Evolutionary conservation across 805 yeast species (phyloP).

Genomic region (Torulaspora franciscae): DNA sequence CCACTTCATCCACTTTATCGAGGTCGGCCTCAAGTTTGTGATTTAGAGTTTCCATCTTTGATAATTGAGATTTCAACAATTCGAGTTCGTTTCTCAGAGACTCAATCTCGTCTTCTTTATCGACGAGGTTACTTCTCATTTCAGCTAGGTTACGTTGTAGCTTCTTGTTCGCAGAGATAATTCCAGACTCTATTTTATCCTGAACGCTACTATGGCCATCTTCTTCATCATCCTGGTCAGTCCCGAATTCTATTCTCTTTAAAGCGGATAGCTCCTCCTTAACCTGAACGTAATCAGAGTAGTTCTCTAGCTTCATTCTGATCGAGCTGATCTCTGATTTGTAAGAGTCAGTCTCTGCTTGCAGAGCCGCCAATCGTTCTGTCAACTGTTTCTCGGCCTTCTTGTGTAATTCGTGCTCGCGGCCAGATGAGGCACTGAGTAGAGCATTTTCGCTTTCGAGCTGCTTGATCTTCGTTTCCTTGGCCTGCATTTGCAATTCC

Average conservation of each 20-base stretch:
- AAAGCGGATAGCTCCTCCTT: constrained; percentile 70
- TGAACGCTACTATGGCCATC: constrained; percentile 30
- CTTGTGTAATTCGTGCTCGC: constrained; percentile 21
- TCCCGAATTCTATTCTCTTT: constrained; percentile 72
- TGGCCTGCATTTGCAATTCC: constrained; percentile 39
- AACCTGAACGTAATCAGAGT: constrained; percentile 72
- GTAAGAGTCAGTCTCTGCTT: constrained; percentile 46
- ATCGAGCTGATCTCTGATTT: constrained; percentile 48
- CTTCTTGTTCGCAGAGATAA: constrained; percentile 66
- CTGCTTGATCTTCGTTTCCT: constrained; percentile 44
- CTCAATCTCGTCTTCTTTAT: constrained; percentile 39
- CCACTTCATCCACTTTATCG: constrained; percentile 48
- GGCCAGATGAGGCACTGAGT: constrained; percentile 32
- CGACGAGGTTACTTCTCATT: constrained; percentile 54
- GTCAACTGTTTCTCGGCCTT: constrained; percentile 21
- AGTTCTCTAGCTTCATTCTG: constrained; percentile 45
- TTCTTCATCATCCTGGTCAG: constrained; percentile 36
- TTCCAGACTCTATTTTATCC: constrained; percentile 48
- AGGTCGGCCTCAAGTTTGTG: constrained; percentile 70
- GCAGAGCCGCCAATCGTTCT: constrained; percentile 38
- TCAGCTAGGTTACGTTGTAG: constrained; percentile 66
- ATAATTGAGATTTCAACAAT: constrained; percentile 38
- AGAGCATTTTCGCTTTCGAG: constrained; percentile 64
- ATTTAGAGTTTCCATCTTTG: constrained; percentile 44
- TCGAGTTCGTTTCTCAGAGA: constrained; percentile 39